Evolutionary conservation across 2,329 filamentous ascomycete genomes (phyloP), one percentile per base, ranked within the genome.

Genomic region (Cercospora sp.): DNA sequence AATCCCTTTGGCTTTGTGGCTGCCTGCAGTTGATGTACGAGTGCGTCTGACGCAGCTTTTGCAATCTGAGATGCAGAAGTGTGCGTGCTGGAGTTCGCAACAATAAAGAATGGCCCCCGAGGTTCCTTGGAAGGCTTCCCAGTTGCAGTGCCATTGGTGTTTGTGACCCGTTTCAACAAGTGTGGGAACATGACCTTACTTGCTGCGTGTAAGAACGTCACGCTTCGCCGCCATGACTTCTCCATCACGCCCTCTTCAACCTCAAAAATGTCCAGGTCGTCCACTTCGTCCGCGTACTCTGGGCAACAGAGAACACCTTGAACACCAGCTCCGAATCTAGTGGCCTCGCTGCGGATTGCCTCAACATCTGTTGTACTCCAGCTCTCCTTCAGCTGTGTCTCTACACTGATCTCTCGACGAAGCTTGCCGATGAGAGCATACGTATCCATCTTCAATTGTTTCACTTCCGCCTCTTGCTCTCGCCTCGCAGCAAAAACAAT

Each of bases 291-390:
- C 6, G 43, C 66, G 40, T 72, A 70, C 8, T 71, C 69, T 32
- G 73, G 69, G 51, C 65, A 69, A 62, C 74, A 77, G 24, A 78
- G 59, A 10, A 78, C 72, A 4, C 73, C 74, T 21, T 71, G 67
- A n/a, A 77, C 18, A 12, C 65, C 65, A 32, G 65, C 61, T 12
- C 67, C 66, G 4, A 32, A 57, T 57, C 67, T 70, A 18, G 58
- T 69, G 10, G 67, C 70, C 24, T 69, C 66, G n/a, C 65, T 18
- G n/a, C 73, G 26, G 16, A 68, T 63, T 5, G 43, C 37, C 26
- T 69, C 65, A 8, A 78, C 57, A 9, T 70, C 69, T 8, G 69
- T 69, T 12, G 69, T 65, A 7, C 53, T 73, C 72, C 71, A 71
- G 16, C 63, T 61, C 7, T 70, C 65, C 26, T 70, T 68, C 18